Evolutionary conservation across 2,329 filamentous ascomycete genomes (phyloP).

Genomic region (Botrytis byssoidea): DNA sequence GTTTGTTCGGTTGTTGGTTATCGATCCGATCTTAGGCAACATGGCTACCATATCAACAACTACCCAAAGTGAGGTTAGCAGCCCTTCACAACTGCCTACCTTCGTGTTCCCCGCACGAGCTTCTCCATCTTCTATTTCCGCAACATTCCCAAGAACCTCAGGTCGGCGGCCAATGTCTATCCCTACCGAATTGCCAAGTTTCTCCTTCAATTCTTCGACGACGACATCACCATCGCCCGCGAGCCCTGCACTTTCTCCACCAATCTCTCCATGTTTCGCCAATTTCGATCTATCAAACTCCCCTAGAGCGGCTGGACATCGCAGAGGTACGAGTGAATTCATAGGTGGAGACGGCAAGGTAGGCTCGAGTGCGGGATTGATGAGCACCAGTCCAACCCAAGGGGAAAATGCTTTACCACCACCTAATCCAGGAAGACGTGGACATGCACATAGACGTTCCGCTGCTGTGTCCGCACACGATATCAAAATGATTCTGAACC

Average conservation of each 20-base stretch:
- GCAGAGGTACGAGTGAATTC: conserved; percentile 81
- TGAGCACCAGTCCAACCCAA: conserved; percentile 70
- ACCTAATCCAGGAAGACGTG: conserved; percentile 54
- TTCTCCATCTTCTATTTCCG: conserved; percentile 26
- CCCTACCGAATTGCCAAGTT: conserved; percentile 15
- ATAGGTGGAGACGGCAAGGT: conserved; percentile 66
- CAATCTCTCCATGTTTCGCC: conserved; percentile 46
- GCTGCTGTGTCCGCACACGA: conserved; percentile 76
- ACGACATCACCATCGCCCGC: conserved; percentile 38
- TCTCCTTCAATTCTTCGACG: conserved; percentile 16
- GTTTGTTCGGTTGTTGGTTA: conserved; percentile 19
- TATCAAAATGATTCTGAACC: conserved; percentile 64
- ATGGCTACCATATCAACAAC: conserved; percentile 22
- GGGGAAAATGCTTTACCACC: conserved; percentile 57
- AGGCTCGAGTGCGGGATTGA: conserved; percentile 44
- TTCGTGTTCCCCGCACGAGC: conserved; percentile 34
- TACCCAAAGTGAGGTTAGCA: conserved; percentile 14
- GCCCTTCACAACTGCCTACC: conserved; percentile 30
- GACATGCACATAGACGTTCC: conserved; percentile 79
- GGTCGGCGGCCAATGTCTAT: conserved; percentile 52
- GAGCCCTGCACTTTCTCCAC: conserved; percentile 50
- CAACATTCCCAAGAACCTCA: conserved; percentile 45
- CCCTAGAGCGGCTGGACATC: conserved; percentile 60
- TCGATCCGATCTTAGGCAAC: conserved; percentile 17
- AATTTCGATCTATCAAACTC: conserved; percentile 30